A percentile compares a stretch with the other conserved stretches of the same genome.
These are phyloP conservation scores for Aphanomyces astaci DNA, from an alignment of 352 stramenopile species.

Conservation along the genomic window DNA sequence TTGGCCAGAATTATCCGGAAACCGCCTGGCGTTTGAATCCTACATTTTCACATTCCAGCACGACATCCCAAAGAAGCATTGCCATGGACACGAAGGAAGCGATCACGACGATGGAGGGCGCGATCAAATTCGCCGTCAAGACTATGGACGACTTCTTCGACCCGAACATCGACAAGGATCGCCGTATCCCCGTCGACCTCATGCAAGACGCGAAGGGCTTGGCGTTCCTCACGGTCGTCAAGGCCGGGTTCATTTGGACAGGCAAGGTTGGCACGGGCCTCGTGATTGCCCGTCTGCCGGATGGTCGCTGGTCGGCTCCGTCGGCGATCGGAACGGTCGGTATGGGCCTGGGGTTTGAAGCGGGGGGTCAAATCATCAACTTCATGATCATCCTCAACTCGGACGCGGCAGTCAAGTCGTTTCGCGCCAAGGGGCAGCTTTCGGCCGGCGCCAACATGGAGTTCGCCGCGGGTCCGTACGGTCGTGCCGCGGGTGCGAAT, in stretches of 20 bases:
- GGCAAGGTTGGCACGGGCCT: constrained; percentile 85
- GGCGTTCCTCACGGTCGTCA: constrained; percentile 89
- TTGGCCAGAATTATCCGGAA: background rate
- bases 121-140: constrained; percentile 82
- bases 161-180: constrained; percentile 74
- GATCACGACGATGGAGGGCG: constrained; percentile 86
- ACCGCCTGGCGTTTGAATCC: background rate
- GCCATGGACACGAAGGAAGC: constrained; percentile 43
- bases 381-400: constrained; percentile 92
- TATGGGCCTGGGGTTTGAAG: constrained; percentile 77
- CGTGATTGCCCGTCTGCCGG: constrained; percentile 88
- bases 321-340: constrained; percentile 90
- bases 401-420: constrained; percentile 86
- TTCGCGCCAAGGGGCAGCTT: constrained; percentile 79
- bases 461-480: constrained; percentile 73
- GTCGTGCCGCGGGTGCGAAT: constrained; percentile 60
- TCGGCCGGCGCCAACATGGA: constrained; percentile 76
- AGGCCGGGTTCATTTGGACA: constrained; percentile 83
- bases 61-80: background rate
- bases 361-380: constrained; percentile 75
- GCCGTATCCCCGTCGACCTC: constrained; percentile 85
- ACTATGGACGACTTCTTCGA: constrained; percentile 90
- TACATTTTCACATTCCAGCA: background rate
- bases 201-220: constrained; percentile 84
- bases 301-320: constrained; percentile 93